Percentiles rank a stretch among this genome's conserved stretches.
Evolutionary conservation across 192 early-diverging fungal species (phyloP).

Genomic region (Gamsiella multidivaricata): DNA sequence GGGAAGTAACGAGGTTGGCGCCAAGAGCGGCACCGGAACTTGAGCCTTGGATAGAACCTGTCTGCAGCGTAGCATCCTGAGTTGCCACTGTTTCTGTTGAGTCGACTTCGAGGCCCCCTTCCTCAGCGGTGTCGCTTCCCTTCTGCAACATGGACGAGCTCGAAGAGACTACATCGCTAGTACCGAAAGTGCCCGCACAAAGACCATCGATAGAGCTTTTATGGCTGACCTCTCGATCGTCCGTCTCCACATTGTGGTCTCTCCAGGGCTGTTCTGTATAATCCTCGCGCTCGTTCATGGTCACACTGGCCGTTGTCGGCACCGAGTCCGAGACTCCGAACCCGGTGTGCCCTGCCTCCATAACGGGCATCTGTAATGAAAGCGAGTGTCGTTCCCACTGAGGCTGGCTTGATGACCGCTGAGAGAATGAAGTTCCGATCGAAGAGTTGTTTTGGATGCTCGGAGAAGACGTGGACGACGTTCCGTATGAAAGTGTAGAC

Average conservation of each 20-base stretch:
- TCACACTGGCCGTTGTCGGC: not conserved
- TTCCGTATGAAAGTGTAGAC: conserved; percentile 25
- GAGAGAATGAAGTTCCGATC: conserved; percentile 23
- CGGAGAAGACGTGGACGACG: conserved; percentile 37
- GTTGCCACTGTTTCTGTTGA: not conserved
- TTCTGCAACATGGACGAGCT: not conserved
- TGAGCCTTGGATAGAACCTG: not conserved
- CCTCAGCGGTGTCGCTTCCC: not conserved
- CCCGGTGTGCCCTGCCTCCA: conserved; percentile 4
- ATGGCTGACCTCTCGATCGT: not conserved
- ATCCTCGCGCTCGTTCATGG: not conserved
- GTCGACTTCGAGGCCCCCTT: too few species aligned
- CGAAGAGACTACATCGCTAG: not conserved
- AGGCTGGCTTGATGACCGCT: conserved; percentile 14
- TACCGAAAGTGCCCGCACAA: not conserved
- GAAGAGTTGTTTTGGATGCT: conserved; percentile 12
- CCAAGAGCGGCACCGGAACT: conserved; percentile 7
- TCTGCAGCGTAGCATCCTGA: not conserved
- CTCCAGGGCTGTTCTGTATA: conserved; percentile 17
- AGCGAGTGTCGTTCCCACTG: conserved; percentile 24
- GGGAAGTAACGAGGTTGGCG: not conserved
- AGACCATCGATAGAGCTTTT: not conserved
- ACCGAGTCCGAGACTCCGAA: not conserved
- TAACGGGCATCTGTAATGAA: conserved; percentile 32
- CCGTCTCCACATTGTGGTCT: not conserved